A percentile compares a stretch with the other conserved stretches of the same genome.
These are phyloP conservation scores for Aleurites moluccanus DNA, from an alignment of 441 rosid genomes.

Conservation along the genomic window DNA sequence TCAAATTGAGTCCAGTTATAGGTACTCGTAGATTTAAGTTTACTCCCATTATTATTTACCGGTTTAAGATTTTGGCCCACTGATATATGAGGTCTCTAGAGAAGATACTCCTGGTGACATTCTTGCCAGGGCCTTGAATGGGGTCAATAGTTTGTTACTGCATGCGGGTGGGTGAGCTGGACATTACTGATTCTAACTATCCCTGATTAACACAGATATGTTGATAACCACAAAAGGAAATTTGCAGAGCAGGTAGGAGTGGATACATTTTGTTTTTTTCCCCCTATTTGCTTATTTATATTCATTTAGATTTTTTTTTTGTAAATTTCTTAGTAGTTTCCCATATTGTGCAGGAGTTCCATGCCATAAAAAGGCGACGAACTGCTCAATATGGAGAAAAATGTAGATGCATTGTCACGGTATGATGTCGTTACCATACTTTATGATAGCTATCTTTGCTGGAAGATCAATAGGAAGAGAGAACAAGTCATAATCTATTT, in stretches of 20 bases:
- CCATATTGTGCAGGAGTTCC: slow-evolving; percentile 57
- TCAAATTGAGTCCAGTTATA: background rate
- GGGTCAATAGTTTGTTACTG: slow-evolving; percentile 3
- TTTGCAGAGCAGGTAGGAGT: slow-evolving; percentile 78
- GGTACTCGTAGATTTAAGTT: background rate
- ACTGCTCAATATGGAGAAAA: slow-evolving; percentile 49
- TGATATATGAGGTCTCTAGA: background rate
- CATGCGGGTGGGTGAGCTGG: slow-evolving; percentile 6
- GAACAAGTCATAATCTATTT: background rate
- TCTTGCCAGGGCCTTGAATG: background rate
- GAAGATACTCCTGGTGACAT: background rate
- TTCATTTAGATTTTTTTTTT: background rate
- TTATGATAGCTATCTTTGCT: background rate
- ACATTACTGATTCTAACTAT: slow-evolving; percentile 32
- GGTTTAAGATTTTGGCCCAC: slow-evolving; percentile 1
- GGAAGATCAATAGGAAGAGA: background rate
- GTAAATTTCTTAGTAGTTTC: slow-evolving; percentile 14
- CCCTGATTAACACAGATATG: slow-evolving; percentile 56
- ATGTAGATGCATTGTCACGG: slow-evolving; percentile 64
- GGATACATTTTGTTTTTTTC: slow-evolving; percentile 6
- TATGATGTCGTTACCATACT: slow-evolving; percentile 28
- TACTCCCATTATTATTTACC: background rate
- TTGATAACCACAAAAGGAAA: slow-evolving; percentile 75
- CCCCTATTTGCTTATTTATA: background rate
- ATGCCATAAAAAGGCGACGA: slow-evolving; percentile 65